Conservation (phyloP, 164 flowering plant species). For the Magnolia sinica region DNA sequence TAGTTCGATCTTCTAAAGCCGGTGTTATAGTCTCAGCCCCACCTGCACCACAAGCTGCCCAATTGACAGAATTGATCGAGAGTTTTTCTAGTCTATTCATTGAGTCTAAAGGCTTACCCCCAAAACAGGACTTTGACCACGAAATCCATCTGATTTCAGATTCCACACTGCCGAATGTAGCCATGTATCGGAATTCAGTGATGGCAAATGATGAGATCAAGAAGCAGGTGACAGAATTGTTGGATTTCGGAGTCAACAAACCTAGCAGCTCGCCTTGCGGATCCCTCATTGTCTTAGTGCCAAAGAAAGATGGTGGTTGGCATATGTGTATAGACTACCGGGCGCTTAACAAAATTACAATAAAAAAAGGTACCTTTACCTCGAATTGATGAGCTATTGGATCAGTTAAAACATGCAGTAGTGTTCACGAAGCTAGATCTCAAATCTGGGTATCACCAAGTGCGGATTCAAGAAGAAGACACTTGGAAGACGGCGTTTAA, state of each 20-base stretch:
- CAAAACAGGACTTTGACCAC: background rate
- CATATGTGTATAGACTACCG: background rate
- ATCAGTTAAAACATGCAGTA: background rate
- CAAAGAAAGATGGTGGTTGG: background rate
- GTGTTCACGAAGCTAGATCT: background rate
- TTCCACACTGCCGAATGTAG: background rate
- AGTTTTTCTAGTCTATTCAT: too few species aligned
- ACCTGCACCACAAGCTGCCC: too few species aligned
- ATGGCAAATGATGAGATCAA: background rate
- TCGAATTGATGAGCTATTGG: background rate
- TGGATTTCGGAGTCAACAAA: conserved; percentile 3
- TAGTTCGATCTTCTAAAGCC: background rate
- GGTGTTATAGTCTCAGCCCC: background rate
- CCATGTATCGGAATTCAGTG: too few species aligned
- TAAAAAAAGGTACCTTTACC: background rate
- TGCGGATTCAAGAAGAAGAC: too few species aligned
- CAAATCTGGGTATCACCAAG: too few species aligned
- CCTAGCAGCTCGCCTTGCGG: background rate
- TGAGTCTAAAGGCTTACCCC: background rate
- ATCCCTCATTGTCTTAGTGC: background rate
- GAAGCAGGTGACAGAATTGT: conserved; percentile 5
- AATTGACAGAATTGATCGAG: too few species aligned
- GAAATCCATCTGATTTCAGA: background rate
- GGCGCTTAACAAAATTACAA: conserved; percentile 5
- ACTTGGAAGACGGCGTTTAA: too few species aligned